Percentiles rank a stretch among this genome's conserved stretches.
phyloP scores from a whole-genome alignment of 768 basidiomycete genomes.

The Crassisporium funariophilum region DNA sequence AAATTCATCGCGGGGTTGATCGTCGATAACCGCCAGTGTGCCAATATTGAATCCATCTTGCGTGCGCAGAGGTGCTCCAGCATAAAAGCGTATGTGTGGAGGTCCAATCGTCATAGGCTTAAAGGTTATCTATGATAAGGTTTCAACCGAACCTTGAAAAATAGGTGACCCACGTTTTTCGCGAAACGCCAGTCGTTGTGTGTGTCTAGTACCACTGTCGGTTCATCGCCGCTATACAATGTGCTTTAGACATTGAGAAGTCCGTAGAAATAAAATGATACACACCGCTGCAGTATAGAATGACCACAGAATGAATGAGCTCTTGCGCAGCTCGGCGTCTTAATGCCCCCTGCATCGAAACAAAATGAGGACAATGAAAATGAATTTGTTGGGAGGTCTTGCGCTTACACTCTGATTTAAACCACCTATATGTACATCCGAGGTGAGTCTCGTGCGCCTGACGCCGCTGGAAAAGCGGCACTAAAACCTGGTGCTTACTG shows the following conservation, averaged over 20 bases:
- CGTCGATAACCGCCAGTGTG: conserved; percentile 82
- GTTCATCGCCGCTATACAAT: conserved; percentile 86
- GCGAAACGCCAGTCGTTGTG: conserved; percentile 85
- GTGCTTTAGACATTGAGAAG: neutral
- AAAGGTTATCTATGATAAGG: neutral
- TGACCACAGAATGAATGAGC: conserved; percentile 82
- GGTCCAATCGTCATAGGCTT: conserved; percentile 72
- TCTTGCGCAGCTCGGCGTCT: conserved; percentile 45
- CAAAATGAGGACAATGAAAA: conserved; percentile 7
- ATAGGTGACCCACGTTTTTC: conserved; percentile 60
- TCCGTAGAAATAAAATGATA: conserved; percentile 5
- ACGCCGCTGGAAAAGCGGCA: too few species aligned
- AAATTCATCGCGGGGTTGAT: conserved; percentile 81
- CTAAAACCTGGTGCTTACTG: conserved; percentile 54
- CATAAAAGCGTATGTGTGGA: conserved; percentile 84
- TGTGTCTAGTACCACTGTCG: conserved; percentile 82
- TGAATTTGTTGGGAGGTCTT: conserved; percentile 5
- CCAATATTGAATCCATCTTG: conserved; percentile 91
- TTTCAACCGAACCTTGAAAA: neutral
- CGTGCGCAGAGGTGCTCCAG: conserved; percentile 87
- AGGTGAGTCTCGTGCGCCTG: neutral
- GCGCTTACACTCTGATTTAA: conserved; percentile 81
- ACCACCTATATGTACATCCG: conserved; percentile 57
- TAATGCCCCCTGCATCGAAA: conserved; percentile 53
- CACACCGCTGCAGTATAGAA: conserved; percentile 76